A percentile compares a stretch with the other conserved stretches of the same genome.
phyloP scores from a whole-genome alignment of 768 basidiomycete genomes.

The Mycena haematopus region DNA sequence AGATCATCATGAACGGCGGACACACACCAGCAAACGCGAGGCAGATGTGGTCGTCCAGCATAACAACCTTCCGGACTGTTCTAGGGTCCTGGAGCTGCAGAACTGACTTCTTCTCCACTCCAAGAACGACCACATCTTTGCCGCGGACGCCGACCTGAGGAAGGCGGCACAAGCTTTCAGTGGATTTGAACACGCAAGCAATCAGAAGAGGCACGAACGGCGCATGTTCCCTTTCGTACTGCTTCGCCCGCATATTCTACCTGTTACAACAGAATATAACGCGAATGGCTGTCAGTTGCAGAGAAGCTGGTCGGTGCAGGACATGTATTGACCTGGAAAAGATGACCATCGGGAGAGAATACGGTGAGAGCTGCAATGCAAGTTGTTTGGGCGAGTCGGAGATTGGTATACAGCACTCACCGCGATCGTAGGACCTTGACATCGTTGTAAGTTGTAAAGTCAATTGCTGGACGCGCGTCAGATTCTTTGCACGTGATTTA shows the following conservation, averaged over 20 bases:
- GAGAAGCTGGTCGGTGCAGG: conserved; percentile 16
- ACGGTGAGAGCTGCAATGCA: conserved; percentile 84
- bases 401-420: conserved; percentile 46
- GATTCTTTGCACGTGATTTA: not conserved
- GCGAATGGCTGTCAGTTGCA: conserved; percentile 25
- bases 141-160: conserved; percentile 93
- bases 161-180: not conserved
- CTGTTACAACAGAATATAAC: conserved; percentile 50
- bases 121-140: conserved; percentile 92
- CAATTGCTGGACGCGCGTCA: conserved; percentile 56
- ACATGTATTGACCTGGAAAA: conserved; percentile 80
- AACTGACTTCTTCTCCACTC: conserved; percentile 98
- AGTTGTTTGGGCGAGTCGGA: not conserved
- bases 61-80: conserved; percentile 96
- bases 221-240: conserved; percentile 95
- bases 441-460: conserved; percentile 46
- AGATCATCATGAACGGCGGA: not conserved
- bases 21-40: conserved; percentile 93
- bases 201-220: conserved; percentile 56
- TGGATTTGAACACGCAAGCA: conserved; percentile 13
- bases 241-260: conserved; percentile 99
- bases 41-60: conserved; percentile 98
- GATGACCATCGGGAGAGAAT: conserved; percentile 98
- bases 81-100: conserved; percentile 97
- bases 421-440: conserved; percentile 98